Evolutionary conservation across 2,329 filamentous ascomycete genomes (phyloP).

Genomic region (Trichophyton rubrum): DNA sequence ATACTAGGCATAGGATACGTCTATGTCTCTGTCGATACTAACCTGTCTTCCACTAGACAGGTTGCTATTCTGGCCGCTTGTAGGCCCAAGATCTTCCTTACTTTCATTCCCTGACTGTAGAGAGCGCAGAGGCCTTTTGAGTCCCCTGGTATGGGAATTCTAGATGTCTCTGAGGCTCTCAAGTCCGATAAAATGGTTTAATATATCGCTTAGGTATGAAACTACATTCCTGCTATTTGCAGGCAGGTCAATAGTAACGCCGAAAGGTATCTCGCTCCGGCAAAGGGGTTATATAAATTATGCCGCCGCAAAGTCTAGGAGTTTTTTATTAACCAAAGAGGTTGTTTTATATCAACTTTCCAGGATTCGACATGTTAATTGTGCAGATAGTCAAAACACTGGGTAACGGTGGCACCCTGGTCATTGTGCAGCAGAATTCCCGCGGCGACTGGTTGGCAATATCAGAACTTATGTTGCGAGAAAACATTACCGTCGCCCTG

Average conservation of each 20-base stretch:
- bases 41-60: not conserved
- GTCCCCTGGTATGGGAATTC: too few relatives aligned
- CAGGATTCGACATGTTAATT: slow-evolving; percentile 13
- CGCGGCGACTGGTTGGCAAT: slow-evolving; percentile 15
- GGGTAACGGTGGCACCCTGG: slow-evolving; percentile 14
- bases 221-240: too few relatives aligned
- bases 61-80: not conserved
- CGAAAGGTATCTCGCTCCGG: slow-evolving; percentile 32
- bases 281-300: slow-evolving; percentile 9
- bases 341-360: slow-evolving; percentile 13
- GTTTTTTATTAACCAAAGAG: not conserved
- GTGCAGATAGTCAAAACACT: slow-evolving; percentile 15
- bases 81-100: not conserved
- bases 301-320: too few relatives aligned
- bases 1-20: not conserved
- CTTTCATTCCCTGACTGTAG: not conserved
- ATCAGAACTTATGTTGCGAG: slow-evolving; percentile 10
- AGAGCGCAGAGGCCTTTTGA: too few relatives aligned
- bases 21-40: not conserved
- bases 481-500: slow-evolving; percentile 14
- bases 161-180: too few relatives aligned
- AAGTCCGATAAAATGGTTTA: too few relatives aligned
- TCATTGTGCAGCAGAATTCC: slow-evolving; percentile 8
- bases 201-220: too few relatives aligned
- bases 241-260: slow-evolving; percentile 11